Conservation (phyloP, 1,284 basidiomycete species). For the Puccinia polysora region DNA sequence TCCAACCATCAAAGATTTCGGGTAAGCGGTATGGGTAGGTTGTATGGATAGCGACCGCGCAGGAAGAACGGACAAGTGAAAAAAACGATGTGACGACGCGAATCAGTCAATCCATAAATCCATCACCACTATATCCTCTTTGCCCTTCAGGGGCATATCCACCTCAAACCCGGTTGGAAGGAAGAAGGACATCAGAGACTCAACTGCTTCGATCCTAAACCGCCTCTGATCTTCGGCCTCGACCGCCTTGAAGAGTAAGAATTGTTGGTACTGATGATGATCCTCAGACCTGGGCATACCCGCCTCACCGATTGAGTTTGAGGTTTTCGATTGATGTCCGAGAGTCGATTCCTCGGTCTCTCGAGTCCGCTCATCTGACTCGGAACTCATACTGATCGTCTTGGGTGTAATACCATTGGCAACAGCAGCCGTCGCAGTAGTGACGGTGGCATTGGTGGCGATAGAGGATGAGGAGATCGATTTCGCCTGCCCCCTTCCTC, state of each 20-base stretch:
- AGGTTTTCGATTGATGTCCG: neutral
- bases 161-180: neutral
- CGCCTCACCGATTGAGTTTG: neutral
- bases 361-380: too few relatives aligned
- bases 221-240: neutral
- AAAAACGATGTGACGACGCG: neutral
- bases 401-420: too few relatives aligned
- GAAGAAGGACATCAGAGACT: neutral
- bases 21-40: too few relatives aligned
- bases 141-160: neutral
- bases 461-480: neutral
- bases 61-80: neutral
- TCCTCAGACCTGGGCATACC: neutral
- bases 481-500: neutral
- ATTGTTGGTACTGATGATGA: neutral
- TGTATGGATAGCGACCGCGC: neutral
- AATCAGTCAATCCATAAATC: too few relatives aligned
- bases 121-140: too few relatives aligned
- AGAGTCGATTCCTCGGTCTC: too few relatives aligned
- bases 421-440: too few relatives aligned
- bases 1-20: too few relatives aligned
- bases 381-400: too few relatives aligned
- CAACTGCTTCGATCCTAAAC: neutral
- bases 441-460: too few relatives aligned
- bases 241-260: slow-evolving; percentile 2